These are phyloP conservation scores for Rachicladosporium sp. DNA, from an alignment of 2,329 filamentous ascomycete genomes.

Conservation along the genomic window DNA sequence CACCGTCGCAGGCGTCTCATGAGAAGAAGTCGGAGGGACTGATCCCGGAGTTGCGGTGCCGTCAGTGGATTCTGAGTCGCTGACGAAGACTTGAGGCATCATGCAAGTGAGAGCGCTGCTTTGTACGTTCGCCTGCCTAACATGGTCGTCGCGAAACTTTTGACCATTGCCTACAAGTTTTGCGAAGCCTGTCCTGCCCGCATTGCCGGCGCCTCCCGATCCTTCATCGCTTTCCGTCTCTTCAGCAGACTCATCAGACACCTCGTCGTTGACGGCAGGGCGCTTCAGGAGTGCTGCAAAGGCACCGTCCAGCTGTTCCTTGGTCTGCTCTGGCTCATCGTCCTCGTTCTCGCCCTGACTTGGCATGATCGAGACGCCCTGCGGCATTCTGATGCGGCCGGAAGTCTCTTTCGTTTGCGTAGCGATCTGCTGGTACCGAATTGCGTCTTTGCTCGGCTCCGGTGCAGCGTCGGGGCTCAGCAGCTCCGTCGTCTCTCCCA, in stretches of 20 bases:
- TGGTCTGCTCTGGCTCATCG: slow-evolving; percentile 1
- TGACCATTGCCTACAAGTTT: no score
- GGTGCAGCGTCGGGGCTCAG: slow-evolving; percentile 7
- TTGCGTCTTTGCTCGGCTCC: slow-evolving; percentile 13
- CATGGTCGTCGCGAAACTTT: no score
- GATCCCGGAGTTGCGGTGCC: no score
- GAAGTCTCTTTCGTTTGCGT: slow-evolving; percentile 5
- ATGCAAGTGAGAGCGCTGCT: no score
- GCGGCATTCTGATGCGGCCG: slow-evolving; percentile 9
- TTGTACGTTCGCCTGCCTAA: no score
- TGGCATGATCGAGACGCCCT: slow-evolving; percentile 6
- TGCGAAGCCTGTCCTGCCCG: no score
- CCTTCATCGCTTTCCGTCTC: no score
- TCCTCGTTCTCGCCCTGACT: slow-evolving; percentile 2
- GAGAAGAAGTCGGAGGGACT: not conserved
- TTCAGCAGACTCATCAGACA: no score
- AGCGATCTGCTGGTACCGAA: slow-evolving; percentile 6
- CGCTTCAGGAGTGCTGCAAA: slow-evolving; percentile 1
- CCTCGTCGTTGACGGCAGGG: not conserved
- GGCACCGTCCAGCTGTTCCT: not conserved
- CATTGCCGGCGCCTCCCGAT: no score
- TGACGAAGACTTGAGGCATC: not conserved
- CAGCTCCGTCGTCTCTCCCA: slow-evolving; percentile 11
- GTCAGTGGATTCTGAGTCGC: no score
- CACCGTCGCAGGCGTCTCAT: not conserved